phyloP scores from a whole-genome alignment of 2,329 filamentous ascomycete species.

The Domatiomyces catenatus region DNA sequence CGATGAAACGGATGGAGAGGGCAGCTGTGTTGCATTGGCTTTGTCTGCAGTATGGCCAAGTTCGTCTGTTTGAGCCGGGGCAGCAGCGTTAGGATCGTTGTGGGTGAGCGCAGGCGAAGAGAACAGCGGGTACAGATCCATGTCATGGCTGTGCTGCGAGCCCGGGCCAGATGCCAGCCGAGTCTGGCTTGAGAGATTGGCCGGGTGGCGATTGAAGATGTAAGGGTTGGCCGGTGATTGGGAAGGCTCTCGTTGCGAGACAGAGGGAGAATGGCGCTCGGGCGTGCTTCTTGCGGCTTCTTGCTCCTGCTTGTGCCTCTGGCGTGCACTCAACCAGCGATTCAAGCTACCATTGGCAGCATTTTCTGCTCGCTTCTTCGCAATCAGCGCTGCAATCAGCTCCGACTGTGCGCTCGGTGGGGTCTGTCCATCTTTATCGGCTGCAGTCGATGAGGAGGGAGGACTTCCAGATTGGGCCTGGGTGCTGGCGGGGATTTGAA shows the following conservation, averaged over 20 bases:
- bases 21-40: not conserved
- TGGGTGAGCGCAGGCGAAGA: not conserved
- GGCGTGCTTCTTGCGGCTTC: not conserved
- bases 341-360: constrained; percentile 7
- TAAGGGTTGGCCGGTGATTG: not conserved
- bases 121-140: not conserved
- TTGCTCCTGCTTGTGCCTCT: not conserved
- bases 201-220: not conserved
- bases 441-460: not conserved
- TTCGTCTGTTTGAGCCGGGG: not conserved
- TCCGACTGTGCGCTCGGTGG: constrained; percentile 3
- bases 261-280: not conserved
- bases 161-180: no score
- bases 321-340: constrained; percentile 7
- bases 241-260: not conserved
- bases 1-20: not conserved
- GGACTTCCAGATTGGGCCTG: not conserved
- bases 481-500: not conserved
- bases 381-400: constrained; percentile 10
- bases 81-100: not conserved
- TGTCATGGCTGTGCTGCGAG: not conserved
- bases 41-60: not conserved
- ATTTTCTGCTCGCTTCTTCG: constrained; percentile 10
- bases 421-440: not conserved
- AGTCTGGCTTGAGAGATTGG: not conserved